phyloP scores from a whole-genome alignment of 306 rosid genomes.

The Citrullus colocynthis region DNA sequence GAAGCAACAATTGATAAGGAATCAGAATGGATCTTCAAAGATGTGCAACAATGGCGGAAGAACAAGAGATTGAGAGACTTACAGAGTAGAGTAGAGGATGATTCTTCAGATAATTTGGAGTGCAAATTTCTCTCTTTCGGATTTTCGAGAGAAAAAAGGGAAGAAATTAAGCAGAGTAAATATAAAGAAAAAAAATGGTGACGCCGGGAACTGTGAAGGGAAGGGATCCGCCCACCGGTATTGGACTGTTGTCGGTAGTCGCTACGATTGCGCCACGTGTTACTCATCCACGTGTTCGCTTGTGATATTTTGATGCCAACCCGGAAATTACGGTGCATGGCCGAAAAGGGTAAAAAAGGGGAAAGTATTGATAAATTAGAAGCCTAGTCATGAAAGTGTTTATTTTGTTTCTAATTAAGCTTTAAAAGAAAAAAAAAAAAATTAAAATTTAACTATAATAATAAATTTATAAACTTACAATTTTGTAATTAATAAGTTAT shows the following conservation, averaged over 20 bases:
- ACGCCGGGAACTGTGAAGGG: background rate
- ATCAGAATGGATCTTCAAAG: background rate
- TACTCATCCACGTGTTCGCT: background rate
- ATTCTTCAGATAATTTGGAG: background rate
- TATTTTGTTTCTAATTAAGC: too few species aligned
- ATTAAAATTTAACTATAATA: too few species aligned
- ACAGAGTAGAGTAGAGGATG: background rate
- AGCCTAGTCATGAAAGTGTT: too few species aligned
- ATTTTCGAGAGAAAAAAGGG: background rate
- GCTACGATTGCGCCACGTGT: slow-evolving; percentile 7
- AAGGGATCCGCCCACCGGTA: slow-evolving; percentile 1
- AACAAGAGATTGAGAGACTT: background rate
- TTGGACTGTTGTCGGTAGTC: slow-evolving; percentile 11
- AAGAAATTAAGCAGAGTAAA: background rate
- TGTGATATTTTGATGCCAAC: background rate
- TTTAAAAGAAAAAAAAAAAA: too few species aligned
- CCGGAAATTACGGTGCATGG: background rate
- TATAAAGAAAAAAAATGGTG: background rate
- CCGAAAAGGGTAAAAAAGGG: background rate
- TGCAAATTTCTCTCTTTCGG: background rate
- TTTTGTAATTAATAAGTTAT: too few species aligned
- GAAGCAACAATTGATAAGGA: background rate
- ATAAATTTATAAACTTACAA: too few species aligned
- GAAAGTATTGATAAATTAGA: too few species aligned
- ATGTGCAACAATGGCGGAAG: background rate